Conservation (phyloP, 768 basidiomycete species). For the Lactifluus pinguis region DNA sequence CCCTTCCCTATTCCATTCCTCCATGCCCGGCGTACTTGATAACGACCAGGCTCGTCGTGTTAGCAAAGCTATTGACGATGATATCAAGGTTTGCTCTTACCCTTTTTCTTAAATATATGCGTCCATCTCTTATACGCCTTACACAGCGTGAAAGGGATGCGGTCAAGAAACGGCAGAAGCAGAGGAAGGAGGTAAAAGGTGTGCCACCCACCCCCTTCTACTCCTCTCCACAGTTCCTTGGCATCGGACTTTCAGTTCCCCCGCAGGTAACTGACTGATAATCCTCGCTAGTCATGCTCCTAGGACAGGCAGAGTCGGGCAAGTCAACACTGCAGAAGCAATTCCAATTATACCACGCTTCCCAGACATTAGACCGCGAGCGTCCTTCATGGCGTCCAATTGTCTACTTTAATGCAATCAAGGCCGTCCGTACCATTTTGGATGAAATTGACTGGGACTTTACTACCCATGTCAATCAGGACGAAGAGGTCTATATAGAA, state of each 20-base stretch:
- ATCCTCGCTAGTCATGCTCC: constrained; percentile 47
- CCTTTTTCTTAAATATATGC: neutral
- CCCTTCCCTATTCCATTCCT: neutral
- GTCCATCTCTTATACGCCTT: neutral
- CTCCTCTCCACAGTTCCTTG: neutral
- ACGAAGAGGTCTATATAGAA: constrained; percentile 15
- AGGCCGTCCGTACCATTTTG: constrained; percentile 21
- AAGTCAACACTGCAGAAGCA: constrained; percentile 83
- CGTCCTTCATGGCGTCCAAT: constrained; percentile 36
- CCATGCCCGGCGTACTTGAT: constrained; percentile 22
- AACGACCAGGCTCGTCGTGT: constrained; percentile 38
- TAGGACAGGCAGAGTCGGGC: constrained; percentile 71
- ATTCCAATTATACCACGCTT: constrained; percentile 74
- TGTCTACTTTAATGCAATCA: constrained; percentile 43
- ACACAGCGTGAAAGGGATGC: constrained; percentile 39
- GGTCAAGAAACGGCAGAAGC: constrained; percentile 36
- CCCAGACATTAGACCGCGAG: constrained; percentile 30
- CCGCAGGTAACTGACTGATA: neutral
- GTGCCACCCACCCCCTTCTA: neutral
- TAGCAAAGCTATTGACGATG: constrained; percentile 48
- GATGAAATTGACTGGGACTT: constrained; percentile 23
- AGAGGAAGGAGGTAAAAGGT: constrained; percentile 49
- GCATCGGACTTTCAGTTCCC: neutral
- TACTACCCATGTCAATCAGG: constrained; percentile 6
- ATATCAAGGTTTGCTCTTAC: constrained; percentile 35